phyloP scores from a whole-genome alignment of 805 yeast genomes.

The Lipomyces starkeyi region DNA sequence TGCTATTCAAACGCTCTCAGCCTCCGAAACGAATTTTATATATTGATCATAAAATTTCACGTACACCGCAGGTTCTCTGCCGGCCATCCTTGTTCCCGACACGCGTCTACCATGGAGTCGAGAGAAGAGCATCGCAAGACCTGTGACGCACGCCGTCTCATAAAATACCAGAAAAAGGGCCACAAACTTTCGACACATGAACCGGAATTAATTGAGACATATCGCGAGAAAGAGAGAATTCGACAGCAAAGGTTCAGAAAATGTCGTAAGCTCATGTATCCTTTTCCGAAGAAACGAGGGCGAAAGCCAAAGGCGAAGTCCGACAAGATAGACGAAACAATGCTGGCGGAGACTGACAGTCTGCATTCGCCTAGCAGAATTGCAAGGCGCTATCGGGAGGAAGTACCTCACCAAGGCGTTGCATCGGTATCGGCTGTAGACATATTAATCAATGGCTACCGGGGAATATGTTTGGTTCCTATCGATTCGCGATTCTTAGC shows the following conservation, averaged over 20 bases:
- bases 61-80: background rate
- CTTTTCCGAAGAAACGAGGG: background rate
- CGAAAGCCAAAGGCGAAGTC: background rate
- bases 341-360: background rate
- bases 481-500: background rate
- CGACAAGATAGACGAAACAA: background rate
- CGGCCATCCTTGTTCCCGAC: background rate
- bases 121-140: background rate
- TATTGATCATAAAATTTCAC: background rate
- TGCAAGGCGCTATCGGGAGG: background rate
- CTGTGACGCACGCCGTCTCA: background rate
- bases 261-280: background rate
- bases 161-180: background rate
- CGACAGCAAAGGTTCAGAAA: background rate
- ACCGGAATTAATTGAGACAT: background rate
- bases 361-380: background rate
- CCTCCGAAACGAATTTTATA: background rate
- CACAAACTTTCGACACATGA: background rate
- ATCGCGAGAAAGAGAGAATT: background rate
- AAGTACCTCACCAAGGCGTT: background rate
- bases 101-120: background rate
- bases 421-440: background rate
- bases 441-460: background rate
- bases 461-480: background rate
- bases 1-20: no score